Base-by-base conservation (phyloP, 2,329 filamentous ascomycete species). In the Fusarium illudens region DNA sequence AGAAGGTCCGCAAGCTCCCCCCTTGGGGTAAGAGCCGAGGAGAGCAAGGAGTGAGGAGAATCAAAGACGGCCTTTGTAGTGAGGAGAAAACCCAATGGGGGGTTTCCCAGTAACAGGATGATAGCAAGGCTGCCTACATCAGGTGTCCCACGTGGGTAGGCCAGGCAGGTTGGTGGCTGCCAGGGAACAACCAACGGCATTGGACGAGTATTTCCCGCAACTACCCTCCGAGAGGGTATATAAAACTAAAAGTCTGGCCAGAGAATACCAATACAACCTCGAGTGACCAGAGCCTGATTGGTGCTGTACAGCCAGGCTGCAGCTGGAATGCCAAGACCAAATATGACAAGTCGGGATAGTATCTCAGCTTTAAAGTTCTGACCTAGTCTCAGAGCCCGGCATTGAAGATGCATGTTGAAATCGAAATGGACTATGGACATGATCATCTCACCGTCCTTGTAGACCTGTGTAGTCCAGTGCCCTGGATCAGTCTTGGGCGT, bases 281-380 rank as follows among this genome's bases (percentile, higher is more conserved):
- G 6, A 27, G 15, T 44, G 6, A n/a, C 39, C 15, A 3, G 39
- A 17, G 9, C 22, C 22, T 17, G n/a, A 7, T 44, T 10, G n/a
- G n/a, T 15, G 90, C 82, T 0, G 95, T 97, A 80, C 97, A 84
- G 0, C 79, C 75, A 0, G 85, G 82, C 55, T 85, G 85, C 22
- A 17, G 15, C 39, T 3, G 6, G 8, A 27, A n/a, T 44, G n/a
- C n/a, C n/a, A n/a, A n/a, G n/a, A n/a, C n/a, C n/a, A n/a, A n/a
- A n/a, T n/a, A n/a, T n/a, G n/a, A n/a, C n/a, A 17, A 27, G 9
- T 27, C 6, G 9, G 27, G 39, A 17, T 17, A 4, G 15, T 44
- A 44, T 25, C n/a, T 12, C n/a, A 44, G 9, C 3, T n/a, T 5
- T 27, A n/a, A n/a, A n/a, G n/a, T n/a, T 17, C 22, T 17, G 22